These are phyloP conservation scores for Aphanomyces euteiches DNA, from an alignment of 352 stramenopile species.

Conservation along the genomic window DNA sequence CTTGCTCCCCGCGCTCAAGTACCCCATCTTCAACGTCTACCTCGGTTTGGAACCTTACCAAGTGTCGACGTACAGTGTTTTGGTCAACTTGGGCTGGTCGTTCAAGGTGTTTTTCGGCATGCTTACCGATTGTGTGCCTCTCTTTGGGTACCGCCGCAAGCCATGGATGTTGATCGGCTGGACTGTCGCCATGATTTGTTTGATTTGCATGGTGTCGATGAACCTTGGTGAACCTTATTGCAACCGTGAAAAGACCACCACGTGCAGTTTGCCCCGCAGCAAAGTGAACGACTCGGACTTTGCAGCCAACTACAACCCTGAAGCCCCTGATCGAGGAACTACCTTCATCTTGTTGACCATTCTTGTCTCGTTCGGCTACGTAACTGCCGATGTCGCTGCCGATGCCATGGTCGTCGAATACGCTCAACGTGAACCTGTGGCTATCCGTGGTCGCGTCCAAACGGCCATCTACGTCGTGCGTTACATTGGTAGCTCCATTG, in stretches of 20 bases:
- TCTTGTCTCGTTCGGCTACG: too few relatives aligned
- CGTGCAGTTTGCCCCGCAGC: neutral
- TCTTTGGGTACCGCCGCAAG: conserved; percentile 42
- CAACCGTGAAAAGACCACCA: conserved; percentile 16
- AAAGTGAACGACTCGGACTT: too few relatives aligned
- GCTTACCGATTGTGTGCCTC: conserved; percentile 39
- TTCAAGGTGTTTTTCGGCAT: conserved; percentile 44
- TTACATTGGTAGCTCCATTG: too few relatives aligned
- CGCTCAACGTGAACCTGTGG: too few relatives aligned
- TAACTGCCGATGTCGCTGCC: too few relatives aligned
- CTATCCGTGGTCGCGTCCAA: too few relatives aligned
- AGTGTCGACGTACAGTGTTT: conserved; percentile 26
- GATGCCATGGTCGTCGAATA: too few relatives aligned
- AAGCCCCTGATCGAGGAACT: too few relatives aligned
- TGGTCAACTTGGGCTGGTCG: conserved; percentile 29
- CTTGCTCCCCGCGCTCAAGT: conserved; percentile 35
- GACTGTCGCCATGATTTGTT: conserved; percentile 38
- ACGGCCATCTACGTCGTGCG: too few relatives aligned
- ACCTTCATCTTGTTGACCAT: too few relatives aligned
- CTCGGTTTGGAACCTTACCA: conserved; percentile 32
- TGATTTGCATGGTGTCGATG: conserved; percentile 40
- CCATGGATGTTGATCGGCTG: conserved; percentile 44
- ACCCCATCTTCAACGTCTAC: conserved; percentile 39
- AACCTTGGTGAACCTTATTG: conserved; percentile 44
- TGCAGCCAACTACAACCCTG: too few relatives aligned